Evolutionary conservation across 2,329 filamentous ascomycete species (phyloP), one percentile per base, ranked within the genome.

Genomic region (Remersonia thermophila): DNA sequence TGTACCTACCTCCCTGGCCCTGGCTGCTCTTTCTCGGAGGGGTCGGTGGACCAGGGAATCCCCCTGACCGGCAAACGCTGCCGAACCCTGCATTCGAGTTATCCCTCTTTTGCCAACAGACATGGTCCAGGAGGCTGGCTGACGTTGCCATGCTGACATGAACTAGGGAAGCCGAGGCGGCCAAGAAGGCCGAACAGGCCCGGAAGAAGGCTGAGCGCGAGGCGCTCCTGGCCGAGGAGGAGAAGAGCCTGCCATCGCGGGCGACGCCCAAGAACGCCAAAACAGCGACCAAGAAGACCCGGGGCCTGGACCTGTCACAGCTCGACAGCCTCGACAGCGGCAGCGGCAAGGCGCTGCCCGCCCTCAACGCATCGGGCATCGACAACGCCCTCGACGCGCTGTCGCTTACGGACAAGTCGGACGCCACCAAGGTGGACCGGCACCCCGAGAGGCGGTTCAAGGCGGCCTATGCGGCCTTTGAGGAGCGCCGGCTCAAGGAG

Each of bases 171-270:
- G 80, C 81, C 26, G 85, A 87, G 36, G 83, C 81, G 33, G 78
- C 77, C 33, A 93, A 89, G 62, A 86, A 82, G 49, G 81, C 80
- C 38, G 84, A 93, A 54, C 73, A 69, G 38, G 83, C 82, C 2
- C 77, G 80, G 38, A 93, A 94, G 63, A 96, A 94, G 63, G 89
- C 87, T 35, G 91, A 96, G 57, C 81, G 81, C 33, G 87, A 93
- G 2, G 84, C 87, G 9, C 65, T 87, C 16, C 63, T 86, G 27
- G 79, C 77, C 39, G 86, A 83, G 54, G 91, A 98, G 60, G 89
- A 95, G 55, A 79, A 72, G 44, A 68, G 49, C 49, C 56, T 72
- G 38, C 62, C 71, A 49, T 61, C 72, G 51, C 66, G 76, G 48
- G 59, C 69, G 15, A 66, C 66, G 18, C 71, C 75, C 36, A 85